Conservation (phyloP, 2,329 filamentous ascomycete genomes). For the Ilyonectria sp. region DNA sequence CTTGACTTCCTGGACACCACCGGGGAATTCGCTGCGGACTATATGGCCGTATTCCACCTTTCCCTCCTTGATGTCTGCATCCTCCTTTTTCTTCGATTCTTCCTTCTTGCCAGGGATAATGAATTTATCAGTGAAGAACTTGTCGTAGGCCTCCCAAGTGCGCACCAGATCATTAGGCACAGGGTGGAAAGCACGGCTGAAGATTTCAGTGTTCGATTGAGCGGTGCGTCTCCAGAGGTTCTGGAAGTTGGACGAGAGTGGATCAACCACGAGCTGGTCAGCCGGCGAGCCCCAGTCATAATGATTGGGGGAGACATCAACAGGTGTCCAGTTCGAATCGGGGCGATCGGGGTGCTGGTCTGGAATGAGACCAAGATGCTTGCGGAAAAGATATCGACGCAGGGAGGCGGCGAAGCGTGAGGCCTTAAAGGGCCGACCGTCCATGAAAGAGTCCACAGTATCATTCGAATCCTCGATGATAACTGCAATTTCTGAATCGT, state of each 20-base stretch:
- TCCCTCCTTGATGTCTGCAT: conserved; percentile 57
- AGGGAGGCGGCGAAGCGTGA: conserved; percentile 84
- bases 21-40: conserved; percentile 82
- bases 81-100: conserved; percentile 58
- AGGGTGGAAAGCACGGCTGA: conserved; percentile 85
- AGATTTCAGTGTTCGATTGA: conserved; percentile 83
- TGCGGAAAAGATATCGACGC: conserved; percentile 88
- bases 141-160: conserved; percentile 81
- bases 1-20: conserved; percentile 82
- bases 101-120: conserved; percentile 69
- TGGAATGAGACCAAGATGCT: conserved; percentile 88
- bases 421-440: conserved; percentile 79
- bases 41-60: conserved; percentile 90
- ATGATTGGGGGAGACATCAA: conserved; percentile 78
- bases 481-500: conserved; percentile 93
- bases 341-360: conserved; percentile 78
- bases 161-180: conserved; percentile 79
- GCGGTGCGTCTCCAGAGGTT: conserved; percentile 82
- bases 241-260: conserved; percentile 78
- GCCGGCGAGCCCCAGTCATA: conserved; percentile 80
- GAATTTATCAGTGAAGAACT: conserved; percentile 79
- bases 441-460: conserved; percentile 79
- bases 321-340: conserved; percentile 83
- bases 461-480: conserved; percentile 80
- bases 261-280: conserved; percentile 81